Percentiles rank a stretch among this genome's conserved stretches.
phyloP scores from a whole-genome alignment of 2,329 filamentous ascomycete genomes.

The Colletotrichum simmondsii region DNA sequence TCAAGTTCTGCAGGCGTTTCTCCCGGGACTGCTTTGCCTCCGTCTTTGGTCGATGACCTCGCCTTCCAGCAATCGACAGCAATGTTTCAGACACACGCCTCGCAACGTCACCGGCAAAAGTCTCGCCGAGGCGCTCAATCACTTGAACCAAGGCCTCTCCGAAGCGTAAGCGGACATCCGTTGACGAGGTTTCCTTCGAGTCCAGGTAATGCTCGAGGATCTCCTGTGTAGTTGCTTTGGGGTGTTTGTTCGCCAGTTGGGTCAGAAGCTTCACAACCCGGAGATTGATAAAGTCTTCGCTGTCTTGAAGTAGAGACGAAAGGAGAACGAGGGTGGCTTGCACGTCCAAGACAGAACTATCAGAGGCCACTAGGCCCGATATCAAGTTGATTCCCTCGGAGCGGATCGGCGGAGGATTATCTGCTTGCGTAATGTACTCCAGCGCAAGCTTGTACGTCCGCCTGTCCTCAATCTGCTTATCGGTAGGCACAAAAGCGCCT shows the following conservation, averaged over 20 bases:
- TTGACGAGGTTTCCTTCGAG: conserved; percentile 62
- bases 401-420: conserved; percentile 74
- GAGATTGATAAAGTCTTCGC: conserved; percentile 78
- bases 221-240: conserved; percentile 70
- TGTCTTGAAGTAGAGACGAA: conserved; percentile 71
- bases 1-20: conserved; percentile 58
- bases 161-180: conserved; percentile 74
- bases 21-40: conserved; percentile 64
- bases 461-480: conserved; percentile 67
- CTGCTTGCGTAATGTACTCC: conserved; percentile 69
- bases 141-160: conserved; percentile 75
- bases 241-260: conserved; percentile 70
- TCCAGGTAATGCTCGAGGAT: conserved; percentile 77
- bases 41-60: conserved; percentile 70
- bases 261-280: conserved; percentile 74
- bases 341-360: conserved; percentile 73
- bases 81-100: conserved; percentile 65
- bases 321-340: conserved; percentile 72
- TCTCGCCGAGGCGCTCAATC: conserved; percentile 68
- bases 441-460: conserved; percentile 72
- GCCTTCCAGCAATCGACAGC: conserved; percentile 72
- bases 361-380: conserved; percentile 64
- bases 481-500: conserved; percentile 49
- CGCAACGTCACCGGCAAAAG: conserved; percentile 65
- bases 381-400: conserved; percentile 73